These are phyloP conservation scores for Microsporum canis DNA, from an alignment of 2,329 filamentous ascomycete genomes.

Conservation along the genomic window DNA sequence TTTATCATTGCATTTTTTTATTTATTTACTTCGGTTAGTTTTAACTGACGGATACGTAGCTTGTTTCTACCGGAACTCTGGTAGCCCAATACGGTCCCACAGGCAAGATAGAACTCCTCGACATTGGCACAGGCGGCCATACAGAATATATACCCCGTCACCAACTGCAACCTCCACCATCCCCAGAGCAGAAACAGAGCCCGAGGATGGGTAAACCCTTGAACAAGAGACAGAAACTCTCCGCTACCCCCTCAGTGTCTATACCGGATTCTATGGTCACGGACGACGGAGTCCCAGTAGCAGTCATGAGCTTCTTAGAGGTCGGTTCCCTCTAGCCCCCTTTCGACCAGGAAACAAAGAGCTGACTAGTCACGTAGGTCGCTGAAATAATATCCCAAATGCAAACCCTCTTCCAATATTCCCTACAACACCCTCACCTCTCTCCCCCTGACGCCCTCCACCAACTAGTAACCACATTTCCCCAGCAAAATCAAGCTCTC, in stretches of 20 bases:
- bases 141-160: slow-evolving; percentile 74
- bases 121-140: slow-evolving; percentile 64
- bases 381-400: slow-evolving; percentile 56
- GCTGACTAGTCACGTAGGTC: slow-evolving; percentile 35
- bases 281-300: slow-evolving; percentile 45
- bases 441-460: slow-evolving; percentile 46
- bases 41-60: slow-evolving; percentile 35
- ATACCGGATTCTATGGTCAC: slow-evolving; percentile 35
- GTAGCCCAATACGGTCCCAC: slow-evolving; percentile 67
- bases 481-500: slow-evolving; percentile 26
- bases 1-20: background rate
- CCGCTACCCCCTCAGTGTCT: slow-evolving; percentile 31
- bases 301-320: slow-evolving; percentile 52
- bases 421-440: slow-evolving; percentile 42
- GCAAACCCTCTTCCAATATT: slow-evolving; percentile 49
- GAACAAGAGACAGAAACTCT: slow-evolving; percentile 39
- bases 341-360: slow-evolving; percentile 5
- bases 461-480: slow-evolving; percentile 39
- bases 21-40: background rate
- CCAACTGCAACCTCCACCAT: slow-evolving; percentile 40
- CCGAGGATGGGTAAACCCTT: slow-evolving; percentile 45
- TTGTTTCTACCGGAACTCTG: slow-evolving; percentile 66
- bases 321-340: slow-evolving; percentile 29
- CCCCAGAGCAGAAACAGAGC: slow-evolving; percentile 46
- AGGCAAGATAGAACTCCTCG: slow-evolving; percentile 72